Evolutionary conservation across 1,284 basidiomycete species (phyloP), one percentile per base, ranked within the genome.

Genomic region (Naganishia cerealis): DNA sequence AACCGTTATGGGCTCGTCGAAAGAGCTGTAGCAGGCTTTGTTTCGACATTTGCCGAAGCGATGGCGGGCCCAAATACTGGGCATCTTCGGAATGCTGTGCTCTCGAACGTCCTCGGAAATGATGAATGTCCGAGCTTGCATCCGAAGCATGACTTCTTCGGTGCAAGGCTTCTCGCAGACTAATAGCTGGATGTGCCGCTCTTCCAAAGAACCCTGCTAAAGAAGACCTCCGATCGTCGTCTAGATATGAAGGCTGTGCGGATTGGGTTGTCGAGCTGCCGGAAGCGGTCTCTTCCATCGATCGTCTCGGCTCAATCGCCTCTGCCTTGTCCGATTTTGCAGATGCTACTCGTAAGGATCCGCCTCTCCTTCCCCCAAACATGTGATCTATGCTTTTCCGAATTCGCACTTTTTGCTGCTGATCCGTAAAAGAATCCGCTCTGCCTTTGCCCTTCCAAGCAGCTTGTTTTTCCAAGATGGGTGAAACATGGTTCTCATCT

Each of bases 21-120:
- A 81, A 81, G 9, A 81, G 68, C 9, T 70, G 66, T 18, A 75
- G 65, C 36, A 81, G 67, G 0, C 75, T 73, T 46, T 77, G 73
- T 68, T 74, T 77, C 12, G 70, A 67, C 65, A 71, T 57, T 40
- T 69, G 57, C 16, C 67, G 54, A 18, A 66, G 46, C 43, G 18
- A 58, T 3, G 46, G 40, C 54, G 61, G 62, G 36, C 33, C 42
- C 4, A 55, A 59, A 21, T 18, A 24, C 39, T 38, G 56, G 33
- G 46, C 62, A 36, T 52, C 59, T n/a, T 50, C 56, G 0, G 57
- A 56, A 16, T 55, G 42, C 4, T 18, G 24, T 12, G 29, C 56
- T 43, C 58, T 33, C 53, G 36, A 33, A 13, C 52, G 56, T 16
- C 50, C 59, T 50, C 58, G 21, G 40, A 39, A 39, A 8, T 54